Evolutionary conservation across 306 rosid genomes (phyloP).

Genomic region (Cotoneaster glaucophyllus): DNA sequence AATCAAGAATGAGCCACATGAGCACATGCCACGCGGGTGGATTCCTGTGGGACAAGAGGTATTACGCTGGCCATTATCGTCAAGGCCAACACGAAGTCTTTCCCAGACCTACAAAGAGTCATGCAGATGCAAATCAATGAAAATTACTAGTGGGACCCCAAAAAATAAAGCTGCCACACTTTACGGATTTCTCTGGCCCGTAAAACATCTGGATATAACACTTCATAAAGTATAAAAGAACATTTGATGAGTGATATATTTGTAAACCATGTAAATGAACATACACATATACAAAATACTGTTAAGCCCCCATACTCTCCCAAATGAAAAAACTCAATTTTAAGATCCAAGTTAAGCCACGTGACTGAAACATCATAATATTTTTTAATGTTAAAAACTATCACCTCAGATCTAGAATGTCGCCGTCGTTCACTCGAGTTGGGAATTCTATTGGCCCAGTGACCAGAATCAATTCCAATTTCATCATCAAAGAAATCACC

Average conservation of each 20-base stretch:
- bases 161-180: constrained; percentile 3
- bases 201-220: not conserved
- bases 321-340: not conserved
- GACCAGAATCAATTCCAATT: constrained; percentile 48
- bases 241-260: not conserved
- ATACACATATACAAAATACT: not conserved
- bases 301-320: not conserved
- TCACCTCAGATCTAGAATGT: constrained; percentile 87
- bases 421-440: constrained; percentile 53
- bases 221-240: not conserved
- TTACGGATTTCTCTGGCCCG: not conserved
- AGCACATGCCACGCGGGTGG: constrained; percentile 81
- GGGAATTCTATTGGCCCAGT: constrained; percentile 55
- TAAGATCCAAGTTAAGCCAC: not conserved
- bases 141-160: not conserved
- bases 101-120: constrained; percentile 68
- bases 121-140: constrained; percentile 17
- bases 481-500: constrained; percentile 61
- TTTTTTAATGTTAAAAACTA: not conserved
- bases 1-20: constrained; percentile 60
- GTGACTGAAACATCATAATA: not conserved
- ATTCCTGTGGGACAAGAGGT: constrained; percentile 77
- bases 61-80: constrained; percentile 52
- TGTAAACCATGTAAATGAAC: not conserved
- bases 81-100: constrained; percentile 82